Evolutionary conservation across 768 basidiomycete species (phyloP), one percentile per base, ranked within the genome.

Genomic region (Leccinellum luteum): DNA sequence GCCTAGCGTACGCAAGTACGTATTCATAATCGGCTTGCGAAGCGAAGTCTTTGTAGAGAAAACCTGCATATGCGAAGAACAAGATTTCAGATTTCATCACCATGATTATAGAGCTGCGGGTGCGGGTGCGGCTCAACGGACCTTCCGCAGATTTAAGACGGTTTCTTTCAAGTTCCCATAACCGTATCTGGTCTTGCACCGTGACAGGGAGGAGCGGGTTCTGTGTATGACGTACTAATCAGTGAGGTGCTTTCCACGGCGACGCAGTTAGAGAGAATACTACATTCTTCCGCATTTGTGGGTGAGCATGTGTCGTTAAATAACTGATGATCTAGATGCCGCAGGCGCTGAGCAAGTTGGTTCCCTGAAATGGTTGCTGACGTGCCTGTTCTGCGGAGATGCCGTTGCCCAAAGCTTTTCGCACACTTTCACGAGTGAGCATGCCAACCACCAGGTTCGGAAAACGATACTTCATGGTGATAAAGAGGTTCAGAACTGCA

Each of bases 81-180:
- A 56, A 25, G 7, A 13, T 12, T 47, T 43, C 10, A 43, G 51
- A 60, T 34, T 41, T 32, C 44, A 44, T 51, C 0, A 32, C 50
- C 25, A 52, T 54, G 9, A 63, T 47, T 27, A 66, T 55, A 44
- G 19, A 55, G 54, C 62, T 35, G 58, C 48, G 27, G n/a, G n/a
- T n/a, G n/a, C n/a, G n/a, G 50, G 63, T 54, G 34, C 52, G 50
- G 30, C 23, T 19, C 34, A 34, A 70, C 76, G 56, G 68, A 93
- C 95, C 93, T 81, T 96, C 91, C 70, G 86, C 80, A 43, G 90
- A 87, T 66, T 90, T 89, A 10, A 98, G 78, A 53, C 97, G 84
- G 70, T 97, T 94, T 73, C 89, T 84, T 76, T 98, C 97, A 45
- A 95, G 79, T 73, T 99, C 95, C 94, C 97, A 99, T 17, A 98